Base-by-base conservation (phyloP, 2,329 filamentous ascomycete genomes). In the Ophiosphaerella korrae region DNA sequence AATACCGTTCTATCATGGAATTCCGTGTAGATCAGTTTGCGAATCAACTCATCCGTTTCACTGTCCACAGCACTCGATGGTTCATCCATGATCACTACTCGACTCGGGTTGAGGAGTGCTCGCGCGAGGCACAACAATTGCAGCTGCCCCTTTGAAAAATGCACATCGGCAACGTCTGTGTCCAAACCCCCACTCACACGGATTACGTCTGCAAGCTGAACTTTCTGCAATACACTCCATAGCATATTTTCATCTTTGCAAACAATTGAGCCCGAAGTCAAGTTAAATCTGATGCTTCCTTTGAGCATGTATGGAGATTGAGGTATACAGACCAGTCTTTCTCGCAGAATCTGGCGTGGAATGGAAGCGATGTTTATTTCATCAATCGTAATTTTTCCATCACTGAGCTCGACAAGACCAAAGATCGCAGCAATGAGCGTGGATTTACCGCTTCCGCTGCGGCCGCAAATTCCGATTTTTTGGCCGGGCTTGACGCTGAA, bases 71-170 rank as follows among this genome's bases (percentile, higher is more conserved):
- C 89, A 2, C 87, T 91, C 0, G 93, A 97, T 1, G 93, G 93
- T 74, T 97, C 93, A 77, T 97, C 93, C 74, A 92, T 96, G 43
- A 97, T 87, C 63, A 97, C 96, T 75, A 97, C 96, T 62, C 88
- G 89, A 1, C 87, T 88, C 40, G 87, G 85, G 33, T 92, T 85
- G 2, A 97, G 92, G 2, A 97, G 83, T 0, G 93, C 93, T 0
- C 93, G 86, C 0, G 92, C 92, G 1, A 97, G 81, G 1, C 92
- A 92, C 89, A 97, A 96, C 42, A 97, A 85, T 74, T 97, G 93
- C 1, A 93, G 85, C 76, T 97, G 93, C 4, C 93, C 93, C 12
- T 96, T 86, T 0, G 90, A 96, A 11, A 14, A 16, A 5, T 23
- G 5, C 16, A 46, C 39, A 9, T 13, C 9, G 1, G 13, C 16